phyloP scores from a whole-genome alignment of 768 basidiomycete genomes.

The Leucocoprinus birnbaumii region DNA sequence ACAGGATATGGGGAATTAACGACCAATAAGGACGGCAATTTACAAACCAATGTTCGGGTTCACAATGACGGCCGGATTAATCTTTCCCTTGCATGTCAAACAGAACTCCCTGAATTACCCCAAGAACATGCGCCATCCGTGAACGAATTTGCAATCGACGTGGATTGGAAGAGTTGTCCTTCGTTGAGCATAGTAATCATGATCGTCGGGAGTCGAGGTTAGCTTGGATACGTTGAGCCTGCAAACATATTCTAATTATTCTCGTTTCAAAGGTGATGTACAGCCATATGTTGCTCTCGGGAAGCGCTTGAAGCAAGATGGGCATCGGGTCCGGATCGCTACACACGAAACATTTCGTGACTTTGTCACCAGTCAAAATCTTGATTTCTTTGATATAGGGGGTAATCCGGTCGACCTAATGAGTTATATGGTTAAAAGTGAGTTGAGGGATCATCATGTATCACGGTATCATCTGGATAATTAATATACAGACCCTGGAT shows the following conservation, averaged over 20 bases:
- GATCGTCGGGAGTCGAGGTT: conserved; percentile 66
- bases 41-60: conserved; percentile 38
- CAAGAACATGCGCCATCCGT: conserved; percentile 41
- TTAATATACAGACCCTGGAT: conserved; percentile 48
- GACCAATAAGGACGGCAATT: conserved; percentile 33
- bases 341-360: conserved; percentile 58
- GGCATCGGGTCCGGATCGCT: conserved; percentile 59
- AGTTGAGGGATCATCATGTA: conserved; percentile 26
- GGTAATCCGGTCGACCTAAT: conserved; percentile 64
- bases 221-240: conserved; percentile 9
- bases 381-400: conserved; percentile 62
- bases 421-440: conserved; percentile 75
- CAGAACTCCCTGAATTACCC: conserved; percentile 48
- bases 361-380: conserved; percentile 46
- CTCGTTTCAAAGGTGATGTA: conserved; percentile 46
- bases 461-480: conserved; percentile 5
- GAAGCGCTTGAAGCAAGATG: conserved; percentile 40
- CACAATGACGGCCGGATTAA: conserved; percentile 45
- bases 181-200: conserved; percentile 58
- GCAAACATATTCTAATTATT: neutral
- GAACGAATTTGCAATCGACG: conserved; percentile 44
- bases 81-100: conserved; percentile 44
- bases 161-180: conserved; percentile 23
- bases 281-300: conserved; percentile 66
- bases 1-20: conserved; percentile 38